Base-by-base conservation (phyloP, 2,329 filamentous ascomycete species). In the Monilinia fructicola region DNA sequence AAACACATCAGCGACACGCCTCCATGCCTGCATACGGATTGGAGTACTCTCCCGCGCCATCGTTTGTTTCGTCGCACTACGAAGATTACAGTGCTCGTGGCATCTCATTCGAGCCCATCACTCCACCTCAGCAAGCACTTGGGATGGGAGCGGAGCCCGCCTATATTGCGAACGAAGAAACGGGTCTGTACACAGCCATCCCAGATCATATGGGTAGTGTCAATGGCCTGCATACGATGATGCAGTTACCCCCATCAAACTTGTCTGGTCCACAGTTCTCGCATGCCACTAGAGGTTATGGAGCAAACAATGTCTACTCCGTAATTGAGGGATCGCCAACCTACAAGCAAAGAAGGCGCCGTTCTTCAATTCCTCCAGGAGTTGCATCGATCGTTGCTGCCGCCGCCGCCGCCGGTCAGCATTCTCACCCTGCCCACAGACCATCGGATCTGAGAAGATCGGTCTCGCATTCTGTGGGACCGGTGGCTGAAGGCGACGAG, bases 91-190 rank as follows among this genome's bases (percentile, higher is more conserved):
- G 92, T 85, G 94, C 93, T 77, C 90, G 95, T 67, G 95, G 93
- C 62, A 88, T 98, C 75, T 98, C 94, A 3, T 99, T 94, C 77
- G 95, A 99, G 83, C 95, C 95, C 63, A 88, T 99, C 73, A 99
- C 95, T 0, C 95, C 95, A 67, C 95, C 95, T 21, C 95, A 98
- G 78, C 92, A 97, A 79, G 87, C 91, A 18, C 81, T 95, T 67
- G 88, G 86, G 69, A 89, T 97, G 71, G 87, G 90, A 68, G 85
- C 90, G 52, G 95, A 99, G 82, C 93, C 95, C 12, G 92, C 95
- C 12, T 99, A 98, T 81, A 97, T 99, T 78, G 92, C 94, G 69
- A 97, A 97, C 77, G 95, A 99, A 81, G 95, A 98, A 78, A 97
- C 94, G 55, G 93, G 93, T 67, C 84, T 98, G 58, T 98, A 97